Base-by-base conservation (phyloP, 73 alveolate species). In the Paramecium sexaurelia region DNA sequence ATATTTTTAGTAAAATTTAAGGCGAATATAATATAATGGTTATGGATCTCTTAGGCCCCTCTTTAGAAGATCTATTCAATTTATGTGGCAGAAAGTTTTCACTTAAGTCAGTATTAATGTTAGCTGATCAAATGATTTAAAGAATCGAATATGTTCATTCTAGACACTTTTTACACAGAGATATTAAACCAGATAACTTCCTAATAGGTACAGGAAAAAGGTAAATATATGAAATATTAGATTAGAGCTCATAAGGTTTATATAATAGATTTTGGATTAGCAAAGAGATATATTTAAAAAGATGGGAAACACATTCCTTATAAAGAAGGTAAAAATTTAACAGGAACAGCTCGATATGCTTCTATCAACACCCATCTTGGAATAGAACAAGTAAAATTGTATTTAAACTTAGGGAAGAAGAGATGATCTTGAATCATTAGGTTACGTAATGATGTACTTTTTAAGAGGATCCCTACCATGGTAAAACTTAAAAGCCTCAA, bases 331-430 rank as follows among this genome's bases (percentile, higher is more conserved):
- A 92, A 92, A 47, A 55, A 91, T 45, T 47, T 92, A 7, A 92
- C 96, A 55, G 96, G 99, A n/a, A 96, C 99, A n/a, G 98, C 99
- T 22, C 92, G 99, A 43, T 97, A 97, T 95, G 99, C 99, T 68
- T 97, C 99, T 1, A 95, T 97, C 13, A 97, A 95, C 39, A 96
- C 98, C 0, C 97, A 96, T 61, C 92, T 96, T 88, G 99, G 99
- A 0, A 84, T 94, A 1, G 95, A 68, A 66, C 55, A 94, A 55
- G 51, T 56, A 33, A 15, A 10, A 29, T 13, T 22, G 56, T 69
- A 11, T 92, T 51, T 51, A 15, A 94, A 39, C 95, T 95, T 94
- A 96, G 92, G 96, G 99, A 88, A 78, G 99, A 91, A 92, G 99
- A 87, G 99, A 97, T 92, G 99, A 97, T 93, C 96, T 97, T 68